Base-by-base conservation (phyloP, 331 rosid genomes). In the Telfairia occidentalis region DNA sequence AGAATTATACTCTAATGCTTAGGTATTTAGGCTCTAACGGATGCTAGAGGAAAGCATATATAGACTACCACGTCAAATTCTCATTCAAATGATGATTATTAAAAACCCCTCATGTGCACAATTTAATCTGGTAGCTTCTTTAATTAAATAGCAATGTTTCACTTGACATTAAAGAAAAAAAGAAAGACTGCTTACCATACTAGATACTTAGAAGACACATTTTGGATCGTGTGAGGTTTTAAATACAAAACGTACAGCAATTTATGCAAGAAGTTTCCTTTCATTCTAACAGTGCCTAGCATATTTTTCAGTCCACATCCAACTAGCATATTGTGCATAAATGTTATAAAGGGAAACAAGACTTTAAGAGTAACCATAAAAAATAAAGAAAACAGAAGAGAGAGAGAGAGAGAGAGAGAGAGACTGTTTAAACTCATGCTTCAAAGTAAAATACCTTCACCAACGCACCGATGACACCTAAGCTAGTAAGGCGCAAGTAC, bases 381-480 rank as follows among this genome's bases (percentile, higher is more conserved):
- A 43, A 64, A 10, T 1, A 4, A 35, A 9, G 16, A 35, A 37
- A 6, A 64, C 19, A 37, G 42, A 72, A 72, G 71, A 63, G 45
- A 35, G 28, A 19, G 23, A 50, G 59, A 29, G 28, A 26, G 7
- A 12, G 38, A 9, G 32, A 21, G 64, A 21, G 32, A 7, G 64
- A 46, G n/a, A 46, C 50, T 13, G 50, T 45, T 3, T 18, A 48
- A 71, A 29, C 75, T n/a, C 26, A 71, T 48, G 75, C 59, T 60
- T 43, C 57, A 75, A 66, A 49, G 77, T n/a, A 60, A 37, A 57
- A 28, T 84, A 93, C 97, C 98, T 93, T 93, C 82, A 89, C 97
- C 73, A 93, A 78, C 59, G 96, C 98, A 74, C 96, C 97, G 76
- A 93, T 90, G 79, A 93, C 97, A 66, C 98, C 97, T 50, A 93